Evolutionary conservation across 768 basidiomycete species (phyloP), one percentile per base, ranked within the genome.

Genomic region (Rhizopogon roseolus): DNA sequence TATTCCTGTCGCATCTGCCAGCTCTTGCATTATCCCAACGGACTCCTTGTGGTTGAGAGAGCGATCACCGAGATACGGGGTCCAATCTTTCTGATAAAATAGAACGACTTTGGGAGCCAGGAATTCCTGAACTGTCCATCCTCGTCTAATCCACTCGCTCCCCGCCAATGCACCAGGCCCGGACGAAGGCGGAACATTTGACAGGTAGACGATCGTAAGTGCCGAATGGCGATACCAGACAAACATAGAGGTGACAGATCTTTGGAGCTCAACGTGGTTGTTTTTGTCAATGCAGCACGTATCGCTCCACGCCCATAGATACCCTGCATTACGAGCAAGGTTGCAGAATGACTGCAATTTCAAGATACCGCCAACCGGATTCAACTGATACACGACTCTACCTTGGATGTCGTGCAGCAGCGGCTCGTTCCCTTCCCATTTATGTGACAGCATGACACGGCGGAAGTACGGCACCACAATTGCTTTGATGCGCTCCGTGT

Each of bases 101-200:
- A 63, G 65, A 54, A 66, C 57, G n/a, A 58, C 49, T 49, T 58
- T 67, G n/a, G 64, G 57, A 4, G 63, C 65, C 14, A 66, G 16
- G 58, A 62, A 52, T 49, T 66, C 64, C 29, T 66, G 64, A 34
- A 66, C 55, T 5, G 64, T 66, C 65, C 64, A 66, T 3, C 63
- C 64, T 37, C 64, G 9, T 11, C 13, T 34, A 13, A 34, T 34
- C 34, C 34, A 38, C n/a, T 3, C 38, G 16, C 38, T 39, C 1
- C 8, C n/a, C n/a, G n/a, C n/a, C 16, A 39, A n/a, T 39, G 38
- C 16, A 2, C 38, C 38, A n/a, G 38, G 4, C 16, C 8, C 6
- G 2, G 38, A 16, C 5, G 38, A 39, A n/a, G n/a, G 16, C 5
- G 6, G 38, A n/a, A n/a, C 38, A n/a, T 39, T n/a, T 3, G 38